Percentiles rank a stretch among this genome's conserved stretches.
These are phyloP conservation scores for Gilbertella persicaria DNA, from an alignment of 371 early-diverging fungal genomes.

Conservation along the genomic window DNA sequence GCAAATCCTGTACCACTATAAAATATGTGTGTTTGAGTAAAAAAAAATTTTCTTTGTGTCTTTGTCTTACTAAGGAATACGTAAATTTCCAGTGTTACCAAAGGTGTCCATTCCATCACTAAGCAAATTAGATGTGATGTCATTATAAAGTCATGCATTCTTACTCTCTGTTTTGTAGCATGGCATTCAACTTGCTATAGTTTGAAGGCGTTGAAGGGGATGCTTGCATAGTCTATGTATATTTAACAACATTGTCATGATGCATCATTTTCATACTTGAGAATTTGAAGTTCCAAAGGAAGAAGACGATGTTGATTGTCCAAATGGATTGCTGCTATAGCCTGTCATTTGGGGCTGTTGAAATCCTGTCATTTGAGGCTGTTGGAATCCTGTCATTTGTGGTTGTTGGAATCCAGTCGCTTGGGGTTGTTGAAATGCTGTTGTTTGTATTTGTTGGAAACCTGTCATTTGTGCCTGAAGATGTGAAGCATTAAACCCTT, in stretches of 20 bases:
- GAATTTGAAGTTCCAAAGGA: background rate
- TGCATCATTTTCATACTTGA: background rate
- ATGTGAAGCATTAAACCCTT: background rate
- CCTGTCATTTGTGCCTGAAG: slow-evolving; percentile 7
- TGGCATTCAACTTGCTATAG: slow-evolving; percentile 1
- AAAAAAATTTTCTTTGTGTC: background rate
- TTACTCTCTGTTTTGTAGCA: background rate
- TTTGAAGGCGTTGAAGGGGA: slow-evolving; percentile 3
- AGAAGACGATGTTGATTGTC: slow-evolving; percentile 5
- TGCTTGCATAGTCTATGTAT: slow-evolving; percentile 11
- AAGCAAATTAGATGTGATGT: slow-evolving; percentile 1
- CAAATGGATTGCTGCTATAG: slow-evolving; percentile 14
- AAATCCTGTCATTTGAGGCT: background rate
- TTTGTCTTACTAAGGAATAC: slow-evolving; percentile 47
- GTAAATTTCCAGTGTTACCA: slow-evolving; percentile 54
- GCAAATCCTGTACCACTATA: slow-evolving; percentile 43
- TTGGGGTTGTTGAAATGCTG: background rate
- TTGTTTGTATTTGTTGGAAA: background rate
- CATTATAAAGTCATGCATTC: slow-evolving; percentile 9
- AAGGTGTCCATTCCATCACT: slow-evolving; percentile 60
- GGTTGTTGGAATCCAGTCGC: background rate
- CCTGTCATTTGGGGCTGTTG: slow-evolving; percentile 1
- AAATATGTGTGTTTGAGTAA: background rate
- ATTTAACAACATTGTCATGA: slow-evolving; percentile 9
- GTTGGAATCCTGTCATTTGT: background rate